Conservation (phyloP, 805 yeast genomes). For the Kurtzmaniella cleridarum region DNA sequence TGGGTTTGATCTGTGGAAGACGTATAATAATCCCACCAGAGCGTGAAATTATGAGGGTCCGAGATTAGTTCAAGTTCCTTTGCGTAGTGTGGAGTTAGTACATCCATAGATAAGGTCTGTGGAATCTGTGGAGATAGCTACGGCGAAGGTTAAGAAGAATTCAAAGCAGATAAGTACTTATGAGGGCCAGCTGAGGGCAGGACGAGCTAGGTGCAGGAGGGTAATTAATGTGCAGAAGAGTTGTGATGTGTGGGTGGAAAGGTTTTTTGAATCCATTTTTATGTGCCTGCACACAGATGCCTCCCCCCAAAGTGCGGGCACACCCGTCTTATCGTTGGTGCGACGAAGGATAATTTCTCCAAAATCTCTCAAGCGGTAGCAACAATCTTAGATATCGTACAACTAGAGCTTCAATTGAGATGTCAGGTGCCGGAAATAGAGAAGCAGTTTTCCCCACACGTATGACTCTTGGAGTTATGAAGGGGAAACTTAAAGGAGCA, state of each 20-base stretch:
- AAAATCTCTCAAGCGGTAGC: background rate
- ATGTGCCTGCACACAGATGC: background rate
- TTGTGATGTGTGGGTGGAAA: too few species aligned
- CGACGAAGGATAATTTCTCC: background rate
- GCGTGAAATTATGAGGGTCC: conserved; percentile 24
- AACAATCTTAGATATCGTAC: background rate
- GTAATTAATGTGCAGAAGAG: too few species aligned
- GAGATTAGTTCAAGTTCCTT: conserved; percentile 30
- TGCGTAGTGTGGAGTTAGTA: too few species aligned
- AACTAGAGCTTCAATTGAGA: conserved; percentile 11
- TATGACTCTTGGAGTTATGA: conserved; percentile 94
- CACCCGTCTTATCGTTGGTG: background rate
- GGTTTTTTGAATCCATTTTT: too few species aligned
- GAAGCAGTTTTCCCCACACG: conserved; percentile 97
- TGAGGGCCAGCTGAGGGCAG: too few species aligned
- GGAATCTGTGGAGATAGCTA: too few species aligned
- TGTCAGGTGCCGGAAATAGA: conserved; percentile 74
- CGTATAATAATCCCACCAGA: conserved; percentile 44
- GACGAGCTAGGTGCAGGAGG: too few species aligned
- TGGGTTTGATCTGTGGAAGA: conserved; percentile 9
- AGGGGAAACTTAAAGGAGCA: conserved; percentile 93
- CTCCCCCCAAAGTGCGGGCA: background rate
- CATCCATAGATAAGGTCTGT: too few species aligned
- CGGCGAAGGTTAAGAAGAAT: too few species aligned
- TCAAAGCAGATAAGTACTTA: too few species aligned